Conservation (phyloP, 768 basidiomycete genomes). For the Tylopilus rubrobrunneus region DNA sequence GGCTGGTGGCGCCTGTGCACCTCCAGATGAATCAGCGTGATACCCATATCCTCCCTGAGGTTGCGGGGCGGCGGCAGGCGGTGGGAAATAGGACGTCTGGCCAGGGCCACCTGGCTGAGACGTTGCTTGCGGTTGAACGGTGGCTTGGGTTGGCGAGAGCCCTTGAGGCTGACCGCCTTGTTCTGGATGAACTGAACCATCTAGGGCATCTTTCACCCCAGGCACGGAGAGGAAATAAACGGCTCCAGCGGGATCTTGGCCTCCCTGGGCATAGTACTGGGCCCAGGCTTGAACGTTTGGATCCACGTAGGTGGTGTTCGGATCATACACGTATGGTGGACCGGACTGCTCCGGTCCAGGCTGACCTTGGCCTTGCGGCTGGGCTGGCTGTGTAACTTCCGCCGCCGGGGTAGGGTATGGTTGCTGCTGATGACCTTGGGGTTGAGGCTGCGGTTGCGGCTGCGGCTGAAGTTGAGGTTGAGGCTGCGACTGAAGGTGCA, state of each 20-base stretch:
- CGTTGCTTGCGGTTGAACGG: conserved; percentile 14
- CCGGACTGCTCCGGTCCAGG: conserved; percentile 27
- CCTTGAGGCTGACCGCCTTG: conserved; percentile 11
- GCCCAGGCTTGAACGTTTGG: conserved; percentile 86
- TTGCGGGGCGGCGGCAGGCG: conserved; percentile 7
- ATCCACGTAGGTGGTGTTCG: conserved; percentile 65
- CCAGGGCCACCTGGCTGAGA: conserved; percentile 11
- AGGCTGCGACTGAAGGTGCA: not conserved
- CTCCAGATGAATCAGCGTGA: conserved; percentile 10
- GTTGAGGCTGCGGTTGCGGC: conserved; percentile 30
- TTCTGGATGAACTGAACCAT: conserved; percentile 5
- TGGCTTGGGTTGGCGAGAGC: conserved; percentile 13
- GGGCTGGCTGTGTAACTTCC: conserved; percentile 7
- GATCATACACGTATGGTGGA: conserved; percentile 58
- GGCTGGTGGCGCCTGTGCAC: not conserved
- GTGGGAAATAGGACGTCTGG: conserved; percentile 14
- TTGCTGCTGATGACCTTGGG: conserved; percentile 27
- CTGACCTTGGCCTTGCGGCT: conserved; percentile 15
- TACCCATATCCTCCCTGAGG: conserved; percentile 22
- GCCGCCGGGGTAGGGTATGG: conserved; percentile 9
- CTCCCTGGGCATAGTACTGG: conserved; percentile 79
- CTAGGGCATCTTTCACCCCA: conserved; percentile 53
- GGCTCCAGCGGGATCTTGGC: conserved; percentile 65
- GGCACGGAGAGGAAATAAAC: conserved; percentile 82
- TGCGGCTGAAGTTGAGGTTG: conserved; percentile 31